Conservation (phyloP, 805 yeast genomes). For the Citeromyces nyonsensis region DNA sequence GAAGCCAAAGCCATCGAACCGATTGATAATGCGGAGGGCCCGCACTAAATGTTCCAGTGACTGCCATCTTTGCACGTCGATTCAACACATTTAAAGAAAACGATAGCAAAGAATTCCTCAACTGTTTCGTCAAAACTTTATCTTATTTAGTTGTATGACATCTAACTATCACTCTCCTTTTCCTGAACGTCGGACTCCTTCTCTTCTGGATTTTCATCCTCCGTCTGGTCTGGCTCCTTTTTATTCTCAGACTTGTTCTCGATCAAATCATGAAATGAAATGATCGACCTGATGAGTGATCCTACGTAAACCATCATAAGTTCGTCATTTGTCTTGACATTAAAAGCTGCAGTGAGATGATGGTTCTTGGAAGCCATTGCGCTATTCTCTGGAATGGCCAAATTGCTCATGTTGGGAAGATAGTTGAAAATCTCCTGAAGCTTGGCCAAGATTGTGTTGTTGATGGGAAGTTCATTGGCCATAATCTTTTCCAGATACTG, state of each 20-base stretch:
- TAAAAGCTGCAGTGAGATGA: constrained; percentile 60
- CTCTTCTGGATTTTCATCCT: constrained; percentile 1
- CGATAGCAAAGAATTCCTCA: not conserved
- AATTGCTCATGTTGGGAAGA: constrained; percentile 51
- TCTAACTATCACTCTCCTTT: constrained; percentile 5
- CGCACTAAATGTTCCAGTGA: too few species aligned
- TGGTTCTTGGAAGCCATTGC: constrained; percentile 7
- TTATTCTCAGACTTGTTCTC: constrained; percentile 88
- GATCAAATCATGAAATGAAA: constrained; percentile 92
- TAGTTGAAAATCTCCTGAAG: constrained; percentile 90
- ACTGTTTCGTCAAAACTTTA: not conserved
- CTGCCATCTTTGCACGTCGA: too few species aligned
- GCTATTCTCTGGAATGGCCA: constrained; percentile 15
- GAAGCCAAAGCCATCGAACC: too few species aligned
- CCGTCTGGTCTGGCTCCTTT: constrained; percentile 11
- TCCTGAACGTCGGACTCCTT: constrained; percentile 3
- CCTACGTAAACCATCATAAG: constrained; percentile 87
- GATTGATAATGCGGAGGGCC: too few species aligned
- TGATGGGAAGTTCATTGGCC: constrained; percentile 61
- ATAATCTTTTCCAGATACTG: constrained; percentile 64
- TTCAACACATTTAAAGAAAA: too few species aligned
- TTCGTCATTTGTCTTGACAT: constrained; percentile 90
- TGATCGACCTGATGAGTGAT: constrained; percentile 81
- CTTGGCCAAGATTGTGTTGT: constrained; percentile 81
- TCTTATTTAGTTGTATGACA: not conserved